phyloP scores from a whole-genome alignment of 345 rosid species.

The Raphanus sativus region DNA sequence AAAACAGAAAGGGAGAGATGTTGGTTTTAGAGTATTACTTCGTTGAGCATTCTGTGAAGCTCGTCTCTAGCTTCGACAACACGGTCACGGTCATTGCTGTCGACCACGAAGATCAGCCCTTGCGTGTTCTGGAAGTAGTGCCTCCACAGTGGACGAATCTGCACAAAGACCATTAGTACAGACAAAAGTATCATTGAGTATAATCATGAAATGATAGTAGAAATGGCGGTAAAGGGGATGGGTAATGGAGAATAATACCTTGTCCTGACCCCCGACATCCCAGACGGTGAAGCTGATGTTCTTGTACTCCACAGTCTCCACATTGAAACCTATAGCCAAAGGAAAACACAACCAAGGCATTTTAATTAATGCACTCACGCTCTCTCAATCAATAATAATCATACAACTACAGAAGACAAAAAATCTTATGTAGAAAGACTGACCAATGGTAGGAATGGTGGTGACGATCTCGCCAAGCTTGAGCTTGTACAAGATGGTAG shows the following conservation, averaged over 20 bases:
- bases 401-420: too few relatives aligned
- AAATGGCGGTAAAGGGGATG: neutral
- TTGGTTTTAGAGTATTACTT: constrained; percentile 37
- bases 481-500: constrained; percentile 73
- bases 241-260: constrained; percentile 44
- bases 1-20: neutral
- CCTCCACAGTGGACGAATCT: constrained; percentile 81
- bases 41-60: constrained; percentile 74
- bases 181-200: neutral
- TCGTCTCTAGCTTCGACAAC: constrained; percentile 77
- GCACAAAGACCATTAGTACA: neutral
- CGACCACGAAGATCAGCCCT: constrained; percentile 73
- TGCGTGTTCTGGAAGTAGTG: constrained; percentile 78
- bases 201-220: too few relatives aligned
- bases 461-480: constrained; percentile 76
- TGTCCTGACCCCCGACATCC: constrained; percentile 85
- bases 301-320: constrained; percentile 78
- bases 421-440: neutral
- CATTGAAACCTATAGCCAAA: constrained; percentile 49
- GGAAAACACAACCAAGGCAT: too few relatives aligned
- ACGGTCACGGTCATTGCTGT: constrained; percentile 76
- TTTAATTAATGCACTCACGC: too few relatives aligned
- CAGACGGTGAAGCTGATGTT: constrained; percentile 78
- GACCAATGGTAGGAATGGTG: constrained; percentile 74
- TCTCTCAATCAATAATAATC: too few relatives aligned